These are phyloP conservation scores for Aschersonia sp. DNA, from an alignment of 2,329 filamentous ascomycete species.

Conservation along the genomic window DNA sequence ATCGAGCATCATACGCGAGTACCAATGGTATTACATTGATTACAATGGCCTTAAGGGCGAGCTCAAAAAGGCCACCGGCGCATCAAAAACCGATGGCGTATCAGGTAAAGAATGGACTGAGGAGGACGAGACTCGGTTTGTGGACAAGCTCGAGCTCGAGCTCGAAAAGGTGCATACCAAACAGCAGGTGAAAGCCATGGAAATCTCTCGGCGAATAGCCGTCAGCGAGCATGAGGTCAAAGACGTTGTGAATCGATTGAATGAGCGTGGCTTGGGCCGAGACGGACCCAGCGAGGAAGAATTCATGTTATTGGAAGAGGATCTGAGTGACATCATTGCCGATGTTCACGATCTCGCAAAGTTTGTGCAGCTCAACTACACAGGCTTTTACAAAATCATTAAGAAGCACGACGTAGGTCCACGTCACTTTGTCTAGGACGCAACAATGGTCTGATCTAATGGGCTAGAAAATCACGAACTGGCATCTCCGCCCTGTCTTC, in stretches of 20 bases:
- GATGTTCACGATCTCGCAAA: conserved; percentile 97
- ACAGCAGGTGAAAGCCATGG: conserved; percentile 91
- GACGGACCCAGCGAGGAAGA: conserved; percentile 71
- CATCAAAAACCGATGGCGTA: conserved; percentile 23
- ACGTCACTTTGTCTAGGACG: not conserved
- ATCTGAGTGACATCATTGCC: conserved; percentile 93
- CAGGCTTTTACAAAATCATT: conserved; percentile 98
- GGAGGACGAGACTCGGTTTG: conserved; percentile 81
- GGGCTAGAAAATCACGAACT: conserved; percentile 73
- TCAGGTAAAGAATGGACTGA: conserved; percentile 62
- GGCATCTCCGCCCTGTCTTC: conserved; percentile 92
- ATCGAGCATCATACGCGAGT: conserved; percentile 91
- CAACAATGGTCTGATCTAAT: too few species aligned
- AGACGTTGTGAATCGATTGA: conserved; percentile 66
- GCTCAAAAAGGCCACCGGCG: conserved; percentile 59
- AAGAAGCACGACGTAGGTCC: conserved; percentile 87
- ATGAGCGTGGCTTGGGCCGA: conserved; percentile 42
- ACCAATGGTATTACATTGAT: conserved; percentile 95
- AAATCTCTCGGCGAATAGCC: conserved; percentile 83
- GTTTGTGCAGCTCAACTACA: conserved; percentile 97
- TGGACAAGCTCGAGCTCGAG: conserved; percentile 74
- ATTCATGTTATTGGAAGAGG: conserved; percentile 84
- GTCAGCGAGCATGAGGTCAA: conserved; percentile 79
- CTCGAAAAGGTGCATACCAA: conserved; percentile 97
- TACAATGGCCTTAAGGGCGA: conserved; percentile 87